Evolutionary conservation across 176 grass and related monocot species (phyloP), one percentile per base, ranked within the genome.

Genomic region (Zea luxurians): DNA sequence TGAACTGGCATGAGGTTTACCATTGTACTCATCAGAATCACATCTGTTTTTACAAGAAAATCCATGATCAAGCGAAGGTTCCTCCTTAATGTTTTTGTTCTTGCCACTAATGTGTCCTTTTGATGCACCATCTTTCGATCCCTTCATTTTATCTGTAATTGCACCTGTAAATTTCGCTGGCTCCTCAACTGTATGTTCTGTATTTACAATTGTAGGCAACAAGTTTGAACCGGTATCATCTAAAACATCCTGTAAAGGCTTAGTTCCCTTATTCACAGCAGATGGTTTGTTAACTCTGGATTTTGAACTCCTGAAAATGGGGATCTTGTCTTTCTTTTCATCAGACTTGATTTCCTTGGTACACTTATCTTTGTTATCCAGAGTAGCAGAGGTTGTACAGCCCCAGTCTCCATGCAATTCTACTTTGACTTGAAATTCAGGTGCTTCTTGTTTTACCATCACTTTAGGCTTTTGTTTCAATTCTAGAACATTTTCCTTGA

Each of bases 401-500:
- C 13, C 20, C 58, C 15, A 48, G 13, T 70, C 40, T 49, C 71
- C 55, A 27, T 47, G 60, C 50, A 75, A 53, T 37, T 81, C 67
- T 76, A 45, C 53, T 44, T 58, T 77, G 49, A 3, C 64, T 61
- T 76, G 53, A 62, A 70, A 15, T 44, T 15, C 49, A 41, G 63
- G 50, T 59, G 38, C 54, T 73, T 88, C 68, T 40, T 70, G 36
- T 74, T 83, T 86, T 73, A 58, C 54, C 46, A 55, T 47, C 72
- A 54, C 20, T 62, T 60, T 83, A 47, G 47, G 58, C 52, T 86
- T 92, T 66, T 86, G 59, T 57, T 45, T 78, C 62, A 86, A 65
- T 47, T 84, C 62, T 37, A 89, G 43, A 67, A 89, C 35, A 71
- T 73, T 78, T 67, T 57, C 81, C 53, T 48, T 27, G 75, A 93